Evolutionary conservation across 257 asterid genomes (phyloP).

Genomic region (Scutellaria barbata): DNA sequence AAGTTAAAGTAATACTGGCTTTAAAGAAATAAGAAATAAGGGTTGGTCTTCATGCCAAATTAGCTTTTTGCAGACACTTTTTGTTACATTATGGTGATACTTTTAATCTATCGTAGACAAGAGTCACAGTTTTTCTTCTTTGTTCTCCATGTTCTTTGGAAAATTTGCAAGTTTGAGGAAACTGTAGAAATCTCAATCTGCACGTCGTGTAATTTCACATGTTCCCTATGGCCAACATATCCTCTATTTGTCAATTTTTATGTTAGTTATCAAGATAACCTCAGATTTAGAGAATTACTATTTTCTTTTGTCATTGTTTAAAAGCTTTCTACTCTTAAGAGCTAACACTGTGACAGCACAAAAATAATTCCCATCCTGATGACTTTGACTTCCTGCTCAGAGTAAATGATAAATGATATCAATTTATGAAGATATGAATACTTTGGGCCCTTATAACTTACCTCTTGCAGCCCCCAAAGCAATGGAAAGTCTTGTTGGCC

Average conservation of each 20-base stretch:
- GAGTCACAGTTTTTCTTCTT: background rate
- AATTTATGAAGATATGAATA: slow-evolving; percentile 15
- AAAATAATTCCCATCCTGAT: background rate
- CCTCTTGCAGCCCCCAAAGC: slow-evolving; percentile 97
- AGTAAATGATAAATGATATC: background rate
- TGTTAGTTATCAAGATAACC: background rate
- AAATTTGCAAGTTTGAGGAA: background rate
- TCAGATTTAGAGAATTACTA: background rate
- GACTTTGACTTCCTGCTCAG: background rate
- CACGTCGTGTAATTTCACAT: background rate
- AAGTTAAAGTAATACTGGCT: background rate
- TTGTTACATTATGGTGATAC: background rate
- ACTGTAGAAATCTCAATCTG: background rate
- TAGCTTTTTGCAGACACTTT: slow-evolving; percentile 5
- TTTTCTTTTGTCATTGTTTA: background rate
- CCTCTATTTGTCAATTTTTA: background rate
- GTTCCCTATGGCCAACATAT: background rate
- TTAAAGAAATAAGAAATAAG: background rate
- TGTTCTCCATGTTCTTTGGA: background rate
- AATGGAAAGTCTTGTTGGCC: slow-evolving; percentile 88
- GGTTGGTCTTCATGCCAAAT: background rate
- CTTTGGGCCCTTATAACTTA: slow-evolving; percentile 43
- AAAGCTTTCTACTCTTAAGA: background rate
- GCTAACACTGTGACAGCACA: background rate
- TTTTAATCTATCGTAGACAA: slow-evolving; percentile 7